A percentile compares a stretch with the other conserved stretches of the same genome.
phyloP scores from a whole-genome alignment of 768 basidiomycete species.

The Trametes cubensis region DNA sequence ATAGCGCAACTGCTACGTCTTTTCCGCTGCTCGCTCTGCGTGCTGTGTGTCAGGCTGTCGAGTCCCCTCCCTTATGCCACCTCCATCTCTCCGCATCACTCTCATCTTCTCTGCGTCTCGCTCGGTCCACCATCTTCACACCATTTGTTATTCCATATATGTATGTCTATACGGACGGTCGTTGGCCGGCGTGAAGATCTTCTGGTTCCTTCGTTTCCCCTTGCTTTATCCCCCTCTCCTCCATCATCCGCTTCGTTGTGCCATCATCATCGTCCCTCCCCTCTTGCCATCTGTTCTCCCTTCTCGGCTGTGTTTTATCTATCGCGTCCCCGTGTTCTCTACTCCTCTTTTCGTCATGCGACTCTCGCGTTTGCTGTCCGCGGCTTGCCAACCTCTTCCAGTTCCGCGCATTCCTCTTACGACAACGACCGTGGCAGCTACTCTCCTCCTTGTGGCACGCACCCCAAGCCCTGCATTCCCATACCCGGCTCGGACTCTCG shows the following conservation, averaged over 20 bases:
- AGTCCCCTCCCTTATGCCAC: not conserved
- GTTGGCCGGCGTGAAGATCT: slow-evolving; percentile 14
- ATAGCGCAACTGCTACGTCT: not conserved
- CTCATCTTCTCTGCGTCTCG: slow-evolving; percentile 5
- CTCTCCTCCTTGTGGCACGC: too few relatives aligned
- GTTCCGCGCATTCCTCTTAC: too few relatives aligned
- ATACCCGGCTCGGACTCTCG: slow-evolving; percentile 8
- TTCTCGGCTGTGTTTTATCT: not conserved
- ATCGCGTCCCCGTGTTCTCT: not conserved
- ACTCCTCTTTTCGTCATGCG: not conserved
- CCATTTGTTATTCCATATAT: slow-evolving; percentile 23
- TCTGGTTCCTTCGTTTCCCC: not conserved
- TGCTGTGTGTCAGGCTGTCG: slow-evolving; percentile 1
- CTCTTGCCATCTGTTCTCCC: not conserved
- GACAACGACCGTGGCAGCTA: too few relatives aligned
- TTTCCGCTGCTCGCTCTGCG: slow-evolving; percentile 6
- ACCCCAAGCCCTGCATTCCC: not conserved
- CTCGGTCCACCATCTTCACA: slow-evolving; percentile 16
- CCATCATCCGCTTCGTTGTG: slow-evolving; percentile 13
- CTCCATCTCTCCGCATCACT: not conserved
- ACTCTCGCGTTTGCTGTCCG: not conserved
- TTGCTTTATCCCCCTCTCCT: not conserved
- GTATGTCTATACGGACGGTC: slow-evolving; percentile 24
- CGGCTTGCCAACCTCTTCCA: not conserved
- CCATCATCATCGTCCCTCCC: not conserved